A percentile compares a stretch with the other conserved stretches of the same genome.
Evolutionary conservation across 768 basidiomycete species (phyloP).

Genomic region (Mycena sanguinolenta): DNA sequence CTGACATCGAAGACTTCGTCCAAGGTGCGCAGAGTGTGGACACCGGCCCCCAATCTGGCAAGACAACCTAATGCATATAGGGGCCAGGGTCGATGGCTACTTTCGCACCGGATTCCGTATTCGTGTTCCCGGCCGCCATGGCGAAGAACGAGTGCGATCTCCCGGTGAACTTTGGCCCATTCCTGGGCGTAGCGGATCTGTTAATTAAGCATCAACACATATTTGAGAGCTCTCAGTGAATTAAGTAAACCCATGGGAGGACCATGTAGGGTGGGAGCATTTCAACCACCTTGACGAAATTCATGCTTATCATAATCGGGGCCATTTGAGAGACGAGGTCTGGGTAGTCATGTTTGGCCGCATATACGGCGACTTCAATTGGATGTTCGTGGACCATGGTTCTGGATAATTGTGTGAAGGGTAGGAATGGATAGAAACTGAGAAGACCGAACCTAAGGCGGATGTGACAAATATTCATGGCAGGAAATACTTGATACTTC

Average conservation of each 20-base stretch:
- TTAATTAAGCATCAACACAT: no score
- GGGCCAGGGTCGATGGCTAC: background rate
- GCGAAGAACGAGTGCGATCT: no score
- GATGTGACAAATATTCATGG: no score
- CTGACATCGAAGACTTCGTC: background rate
- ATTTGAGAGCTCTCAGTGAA: no score
- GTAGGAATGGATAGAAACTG: no score
- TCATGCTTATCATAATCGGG: conserved; percentile 24
- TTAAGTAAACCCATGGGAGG: conserved; percentile 11
- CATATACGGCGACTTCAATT: conserved; percentile 10
- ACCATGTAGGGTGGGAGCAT: conserved; percentile 2
- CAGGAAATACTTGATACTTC: no score
- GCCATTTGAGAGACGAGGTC: conserved; percentile 19
- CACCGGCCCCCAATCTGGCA: background rate
- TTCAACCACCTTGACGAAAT: background rate
- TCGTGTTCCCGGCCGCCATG: no score
- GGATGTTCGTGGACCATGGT: conserved; percentile 24
- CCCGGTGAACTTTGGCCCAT: no score
- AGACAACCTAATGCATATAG: background rate
- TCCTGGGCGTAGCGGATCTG: no score
- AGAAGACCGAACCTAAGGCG: no score
- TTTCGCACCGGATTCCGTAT: background rate
- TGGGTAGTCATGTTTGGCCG: conserved; percentile 25
- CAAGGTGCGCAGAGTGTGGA: background rate
- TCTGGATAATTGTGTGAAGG: no score